Evolutionary conservation across 179 eudicot genomes (phyloP).

Genomic region (Heliamphora pulchella): DNA sequence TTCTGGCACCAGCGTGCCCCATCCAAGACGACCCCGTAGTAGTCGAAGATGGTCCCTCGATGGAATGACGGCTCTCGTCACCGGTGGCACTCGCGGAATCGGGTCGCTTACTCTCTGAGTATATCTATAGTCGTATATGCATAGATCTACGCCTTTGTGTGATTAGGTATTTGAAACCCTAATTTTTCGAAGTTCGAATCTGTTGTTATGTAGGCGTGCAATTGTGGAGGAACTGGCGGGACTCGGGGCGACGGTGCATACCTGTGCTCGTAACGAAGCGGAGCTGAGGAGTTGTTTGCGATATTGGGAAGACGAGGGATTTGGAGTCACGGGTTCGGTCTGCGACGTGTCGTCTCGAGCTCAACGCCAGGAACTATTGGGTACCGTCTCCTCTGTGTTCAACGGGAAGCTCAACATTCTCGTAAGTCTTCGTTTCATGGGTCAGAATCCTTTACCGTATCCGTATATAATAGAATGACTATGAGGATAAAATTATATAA

Average conservation of each 20-base stretch:
- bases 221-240: constrained; percentile 38
- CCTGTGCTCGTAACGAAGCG: constrained; percentile 40
- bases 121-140: not conserved
- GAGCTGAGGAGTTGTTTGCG: constrained; percentile 34
- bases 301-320: constrained; percentile 38
- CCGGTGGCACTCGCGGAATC: constrained; percentile 65
- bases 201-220: constrained; percentile 22
- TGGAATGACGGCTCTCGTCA: constrained; percentile 68
- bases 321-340: constrained; percentile 41
- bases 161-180: not conserved
- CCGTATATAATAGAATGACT: too few species aligned
- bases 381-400: constrained; percentile 32
- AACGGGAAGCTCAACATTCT: constrained; percentile 51
- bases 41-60: constrained; percentile 46
- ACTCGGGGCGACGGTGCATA: constrained; percentile 47
- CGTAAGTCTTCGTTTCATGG: constrained; percentile 22
- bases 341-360: constrained; percentile 40
- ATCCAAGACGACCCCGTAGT: not conserved
- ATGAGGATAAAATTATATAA: too few species aligned
- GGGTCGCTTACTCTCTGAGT: constrained; percentile 29
- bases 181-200: not conserved
- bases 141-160: not conserved
- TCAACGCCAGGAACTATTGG: constrained; percentile 31
- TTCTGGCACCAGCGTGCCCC: not conserved
- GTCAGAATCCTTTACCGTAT: too few species aligned